Base-by-base conservation (phyloP, 257 asterid genomes). In the Craterostigma plantagineum region DNA sequence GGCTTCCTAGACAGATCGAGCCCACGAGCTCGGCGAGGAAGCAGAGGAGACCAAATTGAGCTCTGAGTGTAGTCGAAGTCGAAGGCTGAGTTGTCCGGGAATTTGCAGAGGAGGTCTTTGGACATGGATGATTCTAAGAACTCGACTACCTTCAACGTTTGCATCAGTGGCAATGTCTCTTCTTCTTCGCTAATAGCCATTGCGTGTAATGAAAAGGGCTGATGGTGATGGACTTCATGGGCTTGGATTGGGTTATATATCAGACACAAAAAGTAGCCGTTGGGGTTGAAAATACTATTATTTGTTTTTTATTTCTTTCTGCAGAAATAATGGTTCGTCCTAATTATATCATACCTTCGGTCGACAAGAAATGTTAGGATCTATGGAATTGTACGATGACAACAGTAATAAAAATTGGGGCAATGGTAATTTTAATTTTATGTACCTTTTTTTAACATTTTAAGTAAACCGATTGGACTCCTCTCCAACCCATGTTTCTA, bases 61-160 rank as follows among this genome's bases (percentile, higher is more conserved):
- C 95, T 87, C 83, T 79, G 93, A 1, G 92, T 37, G 58, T 87
- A 82, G 66, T 87, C 72, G 65, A 79, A 82, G 50, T 74, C 97
- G 57, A 76, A 82, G 10, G 92, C 75, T 0, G 97, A 75, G 58
- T 76, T 73, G 63, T 87, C 95, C 0, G 93, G 92, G 53, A 79
- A 82, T 43, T 78, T 87, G 71, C 56, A 43, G 51, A 87, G 92
- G 18, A 76, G 93, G 23, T 72, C 73, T 8, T 9, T 71, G 0
- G 95, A 76, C 97, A 78, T 82, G 55, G 87, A 43, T 8, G 79
- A 40, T 58, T 76, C 90, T 0, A 87, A 72, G 46, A 81, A 79
- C 64, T 87, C 93, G 38, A 86, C 77, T 27, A 81, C 85, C 64
- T 39, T 76, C 18, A 71, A 50, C 42, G 51, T 55, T 27, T 65